Evolutionary conservation across 2,329 filamentous ascomycete genomes (phyloP).

Genomic region (Stemphylium beticola): DNA sequence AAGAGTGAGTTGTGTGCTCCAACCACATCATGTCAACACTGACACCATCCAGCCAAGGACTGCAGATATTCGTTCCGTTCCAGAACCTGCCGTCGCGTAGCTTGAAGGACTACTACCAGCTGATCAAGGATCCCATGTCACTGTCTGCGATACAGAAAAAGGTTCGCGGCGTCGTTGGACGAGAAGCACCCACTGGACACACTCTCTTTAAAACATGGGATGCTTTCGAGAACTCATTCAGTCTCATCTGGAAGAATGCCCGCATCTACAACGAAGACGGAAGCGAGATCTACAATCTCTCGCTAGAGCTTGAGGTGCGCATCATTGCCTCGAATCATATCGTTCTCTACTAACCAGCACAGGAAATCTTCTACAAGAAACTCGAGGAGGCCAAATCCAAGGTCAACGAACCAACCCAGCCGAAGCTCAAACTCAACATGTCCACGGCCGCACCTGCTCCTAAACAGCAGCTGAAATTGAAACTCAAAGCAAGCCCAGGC

Average conservation of each 20-base stretch:
- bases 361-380: conserved; percentile 73
- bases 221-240: conserved; percentile 78
- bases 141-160: conserved; percentile 78
- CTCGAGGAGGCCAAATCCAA: conserved; percentile 74
- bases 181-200: conserved; percentile 63
- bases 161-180: conserved; percentile 74
- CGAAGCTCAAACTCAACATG: conserved; percentile 83
- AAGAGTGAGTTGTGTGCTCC: conserved; percentile 46
- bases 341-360: conserved; percentile 22
- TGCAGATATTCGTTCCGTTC: conserved; percentile 76
- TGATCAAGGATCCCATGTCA: conserved; percentile 82
- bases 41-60: conserved; percentile 55
- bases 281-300: conserved; percentile 80
- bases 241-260: conserved; percentile 85
- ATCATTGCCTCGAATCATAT: neutral
- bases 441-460: conserved; percentile 44
- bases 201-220: conserved; percentile 84
- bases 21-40: conserved; percentile 1
- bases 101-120: conserved; percentile 83
- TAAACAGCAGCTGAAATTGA: conserved; percentile 67
- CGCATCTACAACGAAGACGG: conserved; percentile 91
- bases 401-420: conserved; percentile 73
- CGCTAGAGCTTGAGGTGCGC: conserved; percentile 77
- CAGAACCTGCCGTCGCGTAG: conserved; percentile 76
- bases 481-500: conserved; percentile 52